Base-by-base conservation (phyloP, 345 rosid genomes). In the Ricinus communis region DNA sequence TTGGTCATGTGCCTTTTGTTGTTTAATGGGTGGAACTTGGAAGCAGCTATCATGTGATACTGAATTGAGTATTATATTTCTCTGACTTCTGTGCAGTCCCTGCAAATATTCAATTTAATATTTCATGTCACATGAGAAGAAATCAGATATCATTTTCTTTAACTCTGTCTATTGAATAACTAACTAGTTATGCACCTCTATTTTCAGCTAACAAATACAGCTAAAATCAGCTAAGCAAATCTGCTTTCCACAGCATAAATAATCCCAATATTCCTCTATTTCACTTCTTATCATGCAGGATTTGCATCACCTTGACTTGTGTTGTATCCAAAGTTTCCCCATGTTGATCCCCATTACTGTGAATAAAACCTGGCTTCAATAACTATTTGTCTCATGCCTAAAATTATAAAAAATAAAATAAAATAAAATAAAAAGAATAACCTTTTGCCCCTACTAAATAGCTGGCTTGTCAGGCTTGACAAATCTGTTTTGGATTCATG, bases 111-210 rank as follows among this genome's bases (percentile, higher is more conserved):
- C 18, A 80, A 58, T 69, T 68, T 62, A 69, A 69, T 76, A 65
- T 65, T 71, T 80, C 83, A 77, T 72, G 82, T 80, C 85, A 80
- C 84, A 82, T 80, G 84, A 81, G 69, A 74, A 65, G 79, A 76
- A 70, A 76, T 69, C 77, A 79, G 76, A 65, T 69, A 54, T 69
- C 49, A 61, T 61, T 59, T 62, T 66, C 76, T 77, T 71, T 70
- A 72, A 62, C 70, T 73, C 74, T 40, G 18, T 43, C 22, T 61
- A 66, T 62, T 56, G 45, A 55, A 70, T 22, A 43, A 53, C 25
- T 47, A 36, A 50, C 55, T 22, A 24, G 72, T 80, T 70, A 6
- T 65, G 71, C 12, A 57, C 24, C 41, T 50, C 62, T 45, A 18
- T 27, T 60, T 45, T 45, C 43, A 45, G 19, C 12, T 55, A 52